A percentile compares a stretch with the other conserved stretches of the same genome.
Evolutionary conservation across 768 basidiomycete species (phyloP).

Genomic region (Neoboletus brunneissimus): DNA sequence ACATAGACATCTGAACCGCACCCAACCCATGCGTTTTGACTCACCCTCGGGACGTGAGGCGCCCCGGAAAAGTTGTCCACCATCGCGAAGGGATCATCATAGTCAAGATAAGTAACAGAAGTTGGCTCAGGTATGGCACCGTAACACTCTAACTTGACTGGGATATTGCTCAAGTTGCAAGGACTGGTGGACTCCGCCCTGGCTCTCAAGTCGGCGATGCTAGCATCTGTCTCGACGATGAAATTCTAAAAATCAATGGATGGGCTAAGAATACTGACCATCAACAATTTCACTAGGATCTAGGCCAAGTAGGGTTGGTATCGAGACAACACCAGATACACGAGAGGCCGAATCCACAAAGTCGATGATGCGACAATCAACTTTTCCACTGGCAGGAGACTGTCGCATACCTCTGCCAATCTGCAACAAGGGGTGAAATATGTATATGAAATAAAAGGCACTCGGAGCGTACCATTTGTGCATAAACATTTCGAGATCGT

Average conservation of each 20-base stretch:
- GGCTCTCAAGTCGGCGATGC: constrained; percentile 45
- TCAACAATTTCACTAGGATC: constrained; percentile 65
- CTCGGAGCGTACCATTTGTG: constrained; percentile 73
- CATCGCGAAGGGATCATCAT: constrained; percentile 70
- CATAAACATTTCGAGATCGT: constrained; percentile 81
- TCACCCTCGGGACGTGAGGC: constrained; percentile 54
- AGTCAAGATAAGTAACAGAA: constrained; percentile 70
- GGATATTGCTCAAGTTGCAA: not conserved
- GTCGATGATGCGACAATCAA: constrained; percentile 86
- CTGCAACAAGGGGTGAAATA: constrained; percentile 39
- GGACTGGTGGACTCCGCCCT: constrained; percentile 30
- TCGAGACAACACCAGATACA: constrained; percentile 68
- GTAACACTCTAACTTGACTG: constrained; percentile 18
- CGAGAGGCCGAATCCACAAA: constrained; percentile 77
- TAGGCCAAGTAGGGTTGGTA: constrained; percentile 83
- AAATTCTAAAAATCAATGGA: not conserved
- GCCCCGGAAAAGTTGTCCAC: constrained; percentile 48
- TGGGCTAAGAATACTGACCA: constrained; percentile 38
- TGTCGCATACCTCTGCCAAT: constrained; percentile 91
- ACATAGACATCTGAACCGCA: constrained; percentile 72
- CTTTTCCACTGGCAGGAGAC: constrained; percentile 76
- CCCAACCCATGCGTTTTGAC: constrained; percentile 72
- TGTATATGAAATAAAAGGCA: not conserved
- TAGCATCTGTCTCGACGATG: constrained; percentile 43
- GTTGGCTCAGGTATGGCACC: constrained; percentile 51